Base-by-base conservation (phyloP, 176 grass and related monocot species). In the Thinopyrum elongatum region DNA sequence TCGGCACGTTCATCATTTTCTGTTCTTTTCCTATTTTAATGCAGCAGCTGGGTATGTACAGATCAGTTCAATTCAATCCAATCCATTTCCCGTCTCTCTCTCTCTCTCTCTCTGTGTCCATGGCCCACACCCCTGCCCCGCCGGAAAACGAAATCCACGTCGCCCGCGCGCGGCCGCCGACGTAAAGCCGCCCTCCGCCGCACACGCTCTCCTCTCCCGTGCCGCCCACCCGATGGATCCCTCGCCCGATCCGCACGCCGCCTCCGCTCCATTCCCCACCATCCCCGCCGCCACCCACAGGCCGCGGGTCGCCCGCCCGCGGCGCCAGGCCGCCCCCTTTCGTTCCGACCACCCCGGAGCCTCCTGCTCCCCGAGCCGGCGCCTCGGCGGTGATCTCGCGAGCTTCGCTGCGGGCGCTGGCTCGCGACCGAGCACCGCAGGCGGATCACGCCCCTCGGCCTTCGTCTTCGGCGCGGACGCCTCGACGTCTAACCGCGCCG, bases 231-330 rank as follows among this genome's bases (percentile, higher is more conserved):
- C 65, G 6, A 90, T 90, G 89, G 89, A 90, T 47, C 80, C 89
- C 19, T 33, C 84, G 42, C 25, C 60, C 42, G 89, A 90, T 87
- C 80, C 73, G 33, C 57, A 74, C 16, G 31, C 80, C 42, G 65
- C 89, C 57, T 87, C 84, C 7, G 74, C 66, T 9, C 89, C 89
- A 64, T 90, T 90, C 80, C 89, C 89, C 80, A 90, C 89, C 58
- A 90, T 90, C 80, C 89, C 84, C 19, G 34, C 58, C 44, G 12
- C 74, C 27, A 66, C 55, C 89, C 42, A 76, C 55, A 86, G 79
- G 80, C 80, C 67, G 34, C 89, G 89, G 74, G 33, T 28, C 66
- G 57, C 58, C 21, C 78, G 59, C 26, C 67, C 84, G 26, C 66
- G 89, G 21, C 89, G 89, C 65, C 84, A 83, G 27, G 61, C 77